phyloP scores from a whole-genome alignment of 345 rosid species.

The Sonneratia alba region DNA sequence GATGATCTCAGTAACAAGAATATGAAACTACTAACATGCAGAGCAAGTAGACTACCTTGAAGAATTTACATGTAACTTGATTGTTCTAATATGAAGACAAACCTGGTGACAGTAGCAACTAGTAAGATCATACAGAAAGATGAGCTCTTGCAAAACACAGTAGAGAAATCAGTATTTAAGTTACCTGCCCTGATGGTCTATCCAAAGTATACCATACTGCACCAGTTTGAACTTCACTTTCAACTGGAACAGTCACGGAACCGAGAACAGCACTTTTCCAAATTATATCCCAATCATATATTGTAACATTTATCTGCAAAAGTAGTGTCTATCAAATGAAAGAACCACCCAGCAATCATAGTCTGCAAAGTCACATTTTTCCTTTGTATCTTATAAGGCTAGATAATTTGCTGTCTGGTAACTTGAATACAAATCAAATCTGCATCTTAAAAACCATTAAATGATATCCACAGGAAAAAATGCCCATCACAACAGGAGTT shows the following conservation, averaged over 20 bases:
- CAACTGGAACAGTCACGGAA: constrained; percentile 78
- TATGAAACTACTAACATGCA: neutral
- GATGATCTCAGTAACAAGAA: neutral
- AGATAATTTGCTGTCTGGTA: neutral
- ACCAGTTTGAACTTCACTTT: constrained; percentile 82
- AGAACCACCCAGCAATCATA: neutral
- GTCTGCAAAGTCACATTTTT: neutral
- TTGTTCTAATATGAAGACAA: constrained; percentile 77
- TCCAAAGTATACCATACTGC: constrained; percentile 86
- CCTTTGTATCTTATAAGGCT: neutral
- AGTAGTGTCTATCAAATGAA: neutral
- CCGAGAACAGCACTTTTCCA: constrained; percentile 99
- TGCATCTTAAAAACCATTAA: neutral
- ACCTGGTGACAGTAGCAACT: constrained; percentile 43
- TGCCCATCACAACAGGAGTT: neutral
- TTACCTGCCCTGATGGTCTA: constrained; percentile 91
- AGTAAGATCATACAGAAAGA: constrained; percentile 1
- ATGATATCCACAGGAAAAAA: neutral
- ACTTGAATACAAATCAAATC: neutral
- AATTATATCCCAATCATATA: constrained; percentile 98
- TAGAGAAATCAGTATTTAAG: constrained; percentile 13
- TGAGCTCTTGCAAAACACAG: constrained; percentile 11
- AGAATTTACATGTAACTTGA: constrained; percentile 48
- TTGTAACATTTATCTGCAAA: constrained; percentile 76
- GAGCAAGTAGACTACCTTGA: constrained; percentile 42